Conservation (phyloP, 257 asterid species). For the Solanum clarkiae region DNA sequence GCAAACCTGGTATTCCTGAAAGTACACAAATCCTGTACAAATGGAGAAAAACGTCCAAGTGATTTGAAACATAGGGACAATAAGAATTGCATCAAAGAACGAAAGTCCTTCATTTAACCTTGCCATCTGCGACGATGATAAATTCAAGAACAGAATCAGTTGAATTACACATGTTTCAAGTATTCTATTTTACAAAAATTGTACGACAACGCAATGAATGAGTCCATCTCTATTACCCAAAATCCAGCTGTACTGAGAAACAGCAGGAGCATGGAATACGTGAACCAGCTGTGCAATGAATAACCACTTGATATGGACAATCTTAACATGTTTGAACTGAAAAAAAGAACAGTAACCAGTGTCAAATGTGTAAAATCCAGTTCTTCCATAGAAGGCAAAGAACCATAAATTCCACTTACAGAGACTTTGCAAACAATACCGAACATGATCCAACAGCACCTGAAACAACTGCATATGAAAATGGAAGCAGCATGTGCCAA, state of each 20-base stretch:
- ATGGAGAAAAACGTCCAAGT: constrained; percentile 96
- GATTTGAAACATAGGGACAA: constrained; percentile 98
- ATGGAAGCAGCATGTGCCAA: constrained; percentile 92
- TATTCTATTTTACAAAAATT: background rate
- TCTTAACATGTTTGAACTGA: constrained; percentile 84
- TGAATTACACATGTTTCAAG: background rate
- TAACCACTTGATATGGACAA: constrained; percentile 71
- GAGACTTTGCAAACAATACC: constrained; percentile 86
- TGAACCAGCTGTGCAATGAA: constrained; percentile 93
- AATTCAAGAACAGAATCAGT: background rate
- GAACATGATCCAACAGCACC: constrained; percentile 97
- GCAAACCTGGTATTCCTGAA: constrained; percentile 91
- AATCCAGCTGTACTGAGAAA: constrained; percentile 96
- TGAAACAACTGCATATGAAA: constrained; percentile 89
- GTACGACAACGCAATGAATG: background rate
- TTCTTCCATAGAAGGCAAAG: constrained; percentile 5
- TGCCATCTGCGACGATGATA: constrained; percentile 58
- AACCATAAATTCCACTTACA: constrained; percentile 36
- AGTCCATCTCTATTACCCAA: constrained; percentile 48
- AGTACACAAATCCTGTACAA: constrained; percentile 95
- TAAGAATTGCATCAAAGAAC: constrained; percentile 86
- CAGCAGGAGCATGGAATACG: constrained; percentile 71
- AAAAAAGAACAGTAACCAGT: constrained; percentile 8
- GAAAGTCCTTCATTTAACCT: constrained; percentile 89
- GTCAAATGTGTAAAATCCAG: constrained; percentile 5